These are phyloP conservation scores for Penicillium brasilianum DNA, from an alignment of 2,329 filamentous ascomycete species.

Conservation along the genomic window DNA sequence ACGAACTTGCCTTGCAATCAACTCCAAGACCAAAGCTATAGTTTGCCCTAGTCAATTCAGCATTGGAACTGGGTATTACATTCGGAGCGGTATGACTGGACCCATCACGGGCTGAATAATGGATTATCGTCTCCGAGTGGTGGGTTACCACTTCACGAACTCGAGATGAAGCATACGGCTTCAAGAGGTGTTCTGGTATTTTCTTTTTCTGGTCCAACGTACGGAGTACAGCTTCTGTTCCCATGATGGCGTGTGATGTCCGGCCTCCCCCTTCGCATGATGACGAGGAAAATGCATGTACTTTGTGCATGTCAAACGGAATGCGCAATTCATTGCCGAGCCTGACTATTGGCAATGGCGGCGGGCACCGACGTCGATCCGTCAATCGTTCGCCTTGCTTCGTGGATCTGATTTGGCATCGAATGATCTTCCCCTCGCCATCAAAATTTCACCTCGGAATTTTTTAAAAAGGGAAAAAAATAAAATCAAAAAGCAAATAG, in stretches of 20 bases:
- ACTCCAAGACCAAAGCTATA: background rate
- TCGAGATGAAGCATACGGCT: too few relatives aligned
- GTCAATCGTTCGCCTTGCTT: slow-evolving; percentile 39
- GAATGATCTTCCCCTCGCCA: background rate
- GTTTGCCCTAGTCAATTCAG: background rate
- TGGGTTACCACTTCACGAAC: background rate
- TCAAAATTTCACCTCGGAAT: background rate
- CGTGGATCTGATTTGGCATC: slow-evolving; percentile 36
- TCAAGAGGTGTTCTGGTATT: background rate
- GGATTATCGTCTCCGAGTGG: background rate
- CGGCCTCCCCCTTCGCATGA: background rate
- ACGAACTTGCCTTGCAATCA: background rate
- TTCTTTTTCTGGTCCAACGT: background rate
- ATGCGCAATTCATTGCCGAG: slow-evolving; percentile 38
- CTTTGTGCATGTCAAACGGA: slow-evolving; percentile 37
- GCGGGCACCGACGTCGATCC: slow-evolving; percentile 45
- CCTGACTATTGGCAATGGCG: slow-evolving; percentile 45
- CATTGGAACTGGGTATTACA: background rate
- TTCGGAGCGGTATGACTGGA: background rate
- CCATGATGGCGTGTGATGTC: background rate
- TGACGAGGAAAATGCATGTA: slow-evolving; percentile 12
- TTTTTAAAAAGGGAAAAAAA: background rate
- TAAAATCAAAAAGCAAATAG: background rate
- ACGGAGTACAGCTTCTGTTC: background rate
- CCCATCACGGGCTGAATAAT: background rate